A percentile compares a stretch with the other conserved stretches of the same genome.
Conservation (phyloP, 2,329 filamentous ascomycete genomes). For the Diaporthe destruens region DNA sequence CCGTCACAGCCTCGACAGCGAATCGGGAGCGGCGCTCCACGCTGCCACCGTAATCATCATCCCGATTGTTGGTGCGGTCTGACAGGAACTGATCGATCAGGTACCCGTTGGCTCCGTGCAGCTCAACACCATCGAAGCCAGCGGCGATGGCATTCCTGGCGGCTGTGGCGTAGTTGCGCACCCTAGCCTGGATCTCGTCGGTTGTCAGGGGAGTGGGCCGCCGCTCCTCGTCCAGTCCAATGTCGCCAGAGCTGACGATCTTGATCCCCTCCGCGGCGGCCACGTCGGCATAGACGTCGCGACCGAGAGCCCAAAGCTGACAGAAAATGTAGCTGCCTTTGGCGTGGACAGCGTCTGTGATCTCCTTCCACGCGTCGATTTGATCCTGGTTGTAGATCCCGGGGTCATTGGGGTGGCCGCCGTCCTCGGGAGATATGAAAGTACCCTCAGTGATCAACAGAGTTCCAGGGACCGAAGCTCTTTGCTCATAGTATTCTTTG, state of each 20-base stretch:
- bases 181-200: slow-evolving; percentile 55
- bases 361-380: slow-evolving; percentile 65
- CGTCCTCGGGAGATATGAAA: slow-evolving; percentile 60
- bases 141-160: slow-evolving; percentile 62
- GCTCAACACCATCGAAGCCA: slow-evolving; percentile 62
- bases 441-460: slow-evolving; percentile 69
- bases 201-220: slow-evolving; percentile 55
- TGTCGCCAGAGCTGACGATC: slow-evolving; percentile 38
- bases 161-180: slow-evolving; percentile 49
- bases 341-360: slow-evolving; percentile 69
- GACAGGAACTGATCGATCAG: slow-evolving; percentile 68
- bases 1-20: slow-evolving; percentile 63
- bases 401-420: slow-evolving; percentile 55
- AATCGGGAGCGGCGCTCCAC: slow-evolving; percentile 68
- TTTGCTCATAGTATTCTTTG: slow-evolving; percentile 28
- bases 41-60: slow-evolving; percentile 66
- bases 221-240: slow-evolving; percentile 19
- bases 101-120: slow-evolving; percentile 57
- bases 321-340: slow-evolving; percentile 69
- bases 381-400: slow-evolving; percentile 63
- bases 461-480: slow-evolving; percentile 20
- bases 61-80: slow-evolving; percentile 65
- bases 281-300: slow-evolving; percentile 57
- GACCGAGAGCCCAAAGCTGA: slow-evolving; percentile 73
- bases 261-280: slow-evolving; percentile 47